Base-by-base conservation (phyloP, 371 early-diverging fungal species). In the Mucor velutinosus region DNA sequence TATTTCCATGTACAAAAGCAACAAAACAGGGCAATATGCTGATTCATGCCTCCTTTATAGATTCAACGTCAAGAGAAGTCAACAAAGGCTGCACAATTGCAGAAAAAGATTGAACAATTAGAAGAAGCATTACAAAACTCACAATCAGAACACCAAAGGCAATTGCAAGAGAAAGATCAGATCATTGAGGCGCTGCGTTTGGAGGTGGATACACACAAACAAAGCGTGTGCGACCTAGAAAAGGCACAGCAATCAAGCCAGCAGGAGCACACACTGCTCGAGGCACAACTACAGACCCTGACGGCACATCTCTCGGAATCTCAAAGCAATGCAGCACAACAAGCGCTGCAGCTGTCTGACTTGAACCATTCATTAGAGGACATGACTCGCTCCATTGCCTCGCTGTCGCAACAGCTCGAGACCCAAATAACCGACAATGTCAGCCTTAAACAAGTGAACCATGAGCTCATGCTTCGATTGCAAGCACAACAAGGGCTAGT, bases 91-190 rank as follows among this genome's bases (percentile, higher is more conserved):
- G 64, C 51, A 14, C 75, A 73, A 33, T 62, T 74, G 39, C 73
- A 72, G 47, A 79, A 73, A 53, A 70, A 72, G 32, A 21, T 76
- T 19, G 77, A 79, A 14, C 69, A 71, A 19, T 30, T 74, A 11
- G 68, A 76, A 51, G 67, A 77, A 21, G 67, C 61, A 25, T 39
- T 70, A 39, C 47, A 64, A 27, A 45, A 8, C 6, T 19, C 43
- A 35, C 58, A 74, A 64, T 32, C 12, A 8, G 39, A 45, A 15
- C 59, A 65, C 25, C 33, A 61, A 33, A 33, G 61, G 15, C 30
- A 43, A 41, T 21, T 76, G 12, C 25, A 45, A 45, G 69, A 68
- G 41, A 79, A 74, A 65, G 65, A 74, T 35, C 65, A 63, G 30
- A n/a, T 53, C 17, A 70, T 72, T 25, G 23, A 33, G 4, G n/a